These are phyloP conservation scores for Claviceps spartinae DNA, from an alignment of 2,329 filamentous ascomycete species.

Conservation along the genomic window DNA sequence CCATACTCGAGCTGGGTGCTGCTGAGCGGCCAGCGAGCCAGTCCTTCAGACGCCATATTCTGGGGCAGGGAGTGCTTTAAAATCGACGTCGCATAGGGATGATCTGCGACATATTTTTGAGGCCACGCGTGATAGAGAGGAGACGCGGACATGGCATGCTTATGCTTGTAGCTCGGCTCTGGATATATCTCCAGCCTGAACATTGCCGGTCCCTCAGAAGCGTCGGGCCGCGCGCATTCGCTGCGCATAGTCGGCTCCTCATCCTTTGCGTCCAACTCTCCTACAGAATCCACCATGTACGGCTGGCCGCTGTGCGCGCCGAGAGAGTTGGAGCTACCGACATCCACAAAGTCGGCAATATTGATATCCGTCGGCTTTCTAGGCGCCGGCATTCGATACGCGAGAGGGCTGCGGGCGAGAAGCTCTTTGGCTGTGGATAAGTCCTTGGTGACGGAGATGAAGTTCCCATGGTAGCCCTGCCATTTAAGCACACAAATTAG, in stretches of 20 bases:
- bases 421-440: conserved; percentile 25
- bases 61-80: conserved; percentile 26
- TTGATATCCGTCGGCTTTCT: conserved; percentile 16
- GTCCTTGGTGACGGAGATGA: conserved; percentile 34
- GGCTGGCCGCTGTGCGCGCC: conserved; percentile 3
- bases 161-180: conserved; percentile 26
- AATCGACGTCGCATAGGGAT: conserved; percentile 22
- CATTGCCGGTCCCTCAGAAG: conserved; percentile 4
- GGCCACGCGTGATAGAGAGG: conserved; percentile 31
- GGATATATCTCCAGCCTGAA: conserved; percentile 31
- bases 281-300: background rate
- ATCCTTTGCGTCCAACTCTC: background rate
- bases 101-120: conserved; percentile 15
- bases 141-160: conserved; percentile 19
- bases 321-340: conserved; percentile 6
- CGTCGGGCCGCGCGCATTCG: background rate
- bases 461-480: conserved; percentile 34
- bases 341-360: conserved; percentile 18
- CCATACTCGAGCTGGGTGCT: background rate
- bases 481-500: background rate
- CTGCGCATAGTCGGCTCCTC: background rate
- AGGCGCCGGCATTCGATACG: conserved; percentile 26
- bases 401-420: conserved; percentile 31
- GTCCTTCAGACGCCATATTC: conserved; percentile 22
- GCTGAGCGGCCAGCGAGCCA: conserved; percentile 29